Percentiles rank a stretch among this genome's conserved stretches.
These are phyloP conservation scores for Crotalaria pallida DNA, from an alignment of 306 rosid genomes.

Conservation along the genomic window DNA sequence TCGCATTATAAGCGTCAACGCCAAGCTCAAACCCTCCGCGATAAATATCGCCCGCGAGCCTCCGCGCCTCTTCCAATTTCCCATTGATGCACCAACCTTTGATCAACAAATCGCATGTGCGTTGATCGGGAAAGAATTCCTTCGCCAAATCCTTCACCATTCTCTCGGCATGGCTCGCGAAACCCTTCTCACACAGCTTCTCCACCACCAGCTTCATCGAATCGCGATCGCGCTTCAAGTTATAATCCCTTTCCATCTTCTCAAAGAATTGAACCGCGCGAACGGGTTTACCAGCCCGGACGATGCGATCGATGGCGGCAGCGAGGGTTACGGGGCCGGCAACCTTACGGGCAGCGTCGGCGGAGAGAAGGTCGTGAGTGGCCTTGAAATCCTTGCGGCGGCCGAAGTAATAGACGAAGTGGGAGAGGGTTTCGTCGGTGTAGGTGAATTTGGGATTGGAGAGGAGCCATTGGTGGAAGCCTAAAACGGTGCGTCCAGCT, in stretches of 20 bases:
- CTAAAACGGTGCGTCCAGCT: constrained; percentile 58
- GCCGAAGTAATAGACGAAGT: constrained; percentile 59
- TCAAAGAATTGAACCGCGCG: constrained; percentile 64
- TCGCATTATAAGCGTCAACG: constrained; percentile 52
- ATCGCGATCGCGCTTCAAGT: constrained; percentile 43
- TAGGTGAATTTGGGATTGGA: constrained; percentile 50
- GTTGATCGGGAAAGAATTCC: constrained; percentile 63
- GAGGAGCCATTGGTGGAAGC: constrained; percentile 55
- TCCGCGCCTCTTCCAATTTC: constrained; percentile 64
- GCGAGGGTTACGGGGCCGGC: constrained; percentile 51
- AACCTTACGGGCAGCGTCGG: constrained; percentile 3
- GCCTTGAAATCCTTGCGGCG: constrained; percentile 80
- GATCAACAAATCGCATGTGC: constrained; percentile 53
- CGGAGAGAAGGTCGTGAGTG: constrained; percentile 43
- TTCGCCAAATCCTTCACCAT: constrained; percentile 64
- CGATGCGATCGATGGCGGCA: constrained; percentile 53
- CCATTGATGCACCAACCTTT: constrained; percentile 65
- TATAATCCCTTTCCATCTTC: constrained; percentile 72
- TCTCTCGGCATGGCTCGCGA: constrained; percentile 62
- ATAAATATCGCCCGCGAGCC: constrained; percentile 76
- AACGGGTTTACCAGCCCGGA: constrained; percentile 52
- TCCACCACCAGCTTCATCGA: constrained; percentile 54
- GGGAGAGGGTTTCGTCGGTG: constrained; percentile 57
- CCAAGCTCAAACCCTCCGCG: constrained; percentile 82
- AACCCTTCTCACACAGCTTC: constrained; percentile 65